Percentiles rank a stretch among this genome's conserved stretches.
Evolutionary conservation across 2,329 filamentous ascomycete species (phyloP).

Genomic region (Alternaria gansuensis): DNA sequence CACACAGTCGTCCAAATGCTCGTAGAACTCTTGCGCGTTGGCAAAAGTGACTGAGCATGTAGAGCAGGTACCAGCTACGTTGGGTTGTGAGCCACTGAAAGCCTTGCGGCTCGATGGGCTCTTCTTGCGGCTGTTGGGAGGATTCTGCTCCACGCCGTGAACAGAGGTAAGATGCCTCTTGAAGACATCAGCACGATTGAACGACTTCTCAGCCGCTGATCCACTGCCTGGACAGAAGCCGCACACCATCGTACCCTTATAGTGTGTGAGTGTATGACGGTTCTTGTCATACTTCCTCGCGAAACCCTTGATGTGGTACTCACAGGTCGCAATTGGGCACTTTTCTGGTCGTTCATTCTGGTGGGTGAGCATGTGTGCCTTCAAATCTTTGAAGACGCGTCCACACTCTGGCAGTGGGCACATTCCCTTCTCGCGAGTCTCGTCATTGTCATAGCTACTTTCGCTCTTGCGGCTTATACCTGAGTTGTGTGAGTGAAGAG

Average conservation of each 20-base stretch:
- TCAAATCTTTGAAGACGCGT: conserved; percentile 86
- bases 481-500: conserved; percentile 72
- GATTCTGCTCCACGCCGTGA: conserved; percentile 90
- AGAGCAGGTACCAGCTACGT: conserved; percentile 83
- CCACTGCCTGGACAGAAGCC: conserved; percentile 92
- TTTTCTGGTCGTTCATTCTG: conserved; percentile 91
- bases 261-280: conserved; percentile 90
- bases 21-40: conserved; percentile 95
- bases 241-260: conserved; percentile 97
- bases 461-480: conserved; percentile 63
- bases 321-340: conserved; percentile 89
- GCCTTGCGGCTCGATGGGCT: conserved; percentile 67
- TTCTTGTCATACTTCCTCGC: conserved; percentile 97
- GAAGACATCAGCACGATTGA: conserved; percentile 95
- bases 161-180: conserved; percentile 91
- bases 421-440: conserved; percentile 71
- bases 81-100: conserved; percentile 69
- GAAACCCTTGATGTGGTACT: conserved; percentile 92
- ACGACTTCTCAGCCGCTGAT: conserved; percentile 89
- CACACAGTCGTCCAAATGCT: conserved; percentile 82
- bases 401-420: conserved; percentile 88
- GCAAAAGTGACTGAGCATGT: conserved; percentile 87
- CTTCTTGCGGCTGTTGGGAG: conserved; percentile 89
- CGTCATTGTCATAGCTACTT: conserved; percentile 53
- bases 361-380: conserved; percentile 94